Conservation (phyloP, 257 asterid genomes). For the Solanum ossicruentum region DNA sequence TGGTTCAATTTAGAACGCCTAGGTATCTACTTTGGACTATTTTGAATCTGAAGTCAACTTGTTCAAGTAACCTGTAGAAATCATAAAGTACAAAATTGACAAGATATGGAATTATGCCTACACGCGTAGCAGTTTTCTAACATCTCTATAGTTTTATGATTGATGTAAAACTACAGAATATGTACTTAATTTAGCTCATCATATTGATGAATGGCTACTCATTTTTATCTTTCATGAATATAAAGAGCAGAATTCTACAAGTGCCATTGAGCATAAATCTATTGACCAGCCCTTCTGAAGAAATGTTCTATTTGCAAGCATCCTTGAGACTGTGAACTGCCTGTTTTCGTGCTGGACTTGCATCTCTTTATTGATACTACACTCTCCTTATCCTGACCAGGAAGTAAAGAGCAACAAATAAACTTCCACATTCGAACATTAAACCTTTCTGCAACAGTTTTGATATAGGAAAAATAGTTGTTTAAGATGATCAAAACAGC, state of each 20-base stretch:
- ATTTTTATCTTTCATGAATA: neutral
- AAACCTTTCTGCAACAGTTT: neutral
- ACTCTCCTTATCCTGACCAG: conserved; percentile 34
- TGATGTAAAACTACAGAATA: neutral
- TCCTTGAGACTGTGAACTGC: conserved; percentile 37
- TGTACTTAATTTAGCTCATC: neutral
- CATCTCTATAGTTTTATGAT: neutral
- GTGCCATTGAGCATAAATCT: neutral
- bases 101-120: neutral
- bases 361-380: conserved; percentile 23
- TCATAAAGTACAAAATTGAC: neutral
- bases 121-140: neutral
- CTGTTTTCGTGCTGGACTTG: conserved; percentile 34
- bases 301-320: conserved; percentile 75
- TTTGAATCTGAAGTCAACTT: neutral
- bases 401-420: neutral
- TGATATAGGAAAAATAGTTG: neutral
- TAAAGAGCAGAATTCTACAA: neutral
- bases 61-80: neutral
- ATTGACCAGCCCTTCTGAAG: conserved; percentile 46
- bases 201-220: neutral
- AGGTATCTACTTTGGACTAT: neutral
- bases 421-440: neutral
- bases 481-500: neutral
- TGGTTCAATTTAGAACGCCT: neutral